Evolutionary conservation across 208 protist genomes (phyloP), one percentile per base, ranked within the genome.

Genomic region (Crithidia expoeki): DNA sequence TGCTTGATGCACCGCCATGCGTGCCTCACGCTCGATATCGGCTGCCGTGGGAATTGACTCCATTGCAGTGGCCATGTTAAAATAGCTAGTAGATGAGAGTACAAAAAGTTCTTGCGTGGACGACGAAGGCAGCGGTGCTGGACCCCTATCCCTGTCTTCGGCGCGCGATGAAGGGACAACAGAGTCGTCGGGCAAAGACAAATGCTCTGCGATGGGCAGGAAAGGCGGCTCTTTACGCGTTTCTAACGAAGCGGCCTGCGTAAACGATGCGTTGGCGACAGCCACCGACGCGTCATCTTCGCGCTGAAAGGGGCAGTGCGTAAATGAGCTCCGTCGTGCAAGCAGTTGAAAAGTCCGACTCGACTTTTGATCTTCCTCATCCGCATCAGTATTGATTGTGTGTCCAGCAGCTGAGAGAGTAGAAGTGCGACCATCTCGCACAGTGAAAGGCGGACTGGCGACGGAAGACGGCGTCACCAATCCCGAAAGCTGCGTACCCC

Each of bases 331-430:
- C 32, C 58, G 42, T 11, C 58, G 58, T 50, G 58, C 58, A n/a
- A 64, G 58, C 58, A 64, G 40, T 28, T 64, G 42, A 9, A 42
- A 64, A 6, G 52, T 51, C 12, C 58, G 58, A 4, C 40, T 64
- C 4, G 27, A 19, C 36, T 49, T 28, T 32, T n/a, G 23, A 2
- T 61, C 56, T 4, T 61, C 56, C 6, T 47, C 56, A 11, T 5
- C 36, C 7, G 17, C 56, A 3, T 60, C 55, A 0, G 34, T 60
- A 21, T 60, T 34, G 3, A 34, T 46, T 21, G 21, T 10, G 9
- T 30, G n/a, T 10, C n/a, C 55, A 0, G 57, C 57, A 9, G 38
- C 40, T 40, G 34, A n/a, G n/a, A n/a, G 25, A 19, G 25, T 40
- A 14, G 57, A 50, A 2, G 38, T 36, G 0, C 57, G 21, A 9